Percentiles rank a stretch among this genome's conserved stretches.
These are phyloP conservation scores for Mycena latifolia DNA, from an alignment of 768 basidiomycete genomes.

Conservation along the genomic window DNA sequence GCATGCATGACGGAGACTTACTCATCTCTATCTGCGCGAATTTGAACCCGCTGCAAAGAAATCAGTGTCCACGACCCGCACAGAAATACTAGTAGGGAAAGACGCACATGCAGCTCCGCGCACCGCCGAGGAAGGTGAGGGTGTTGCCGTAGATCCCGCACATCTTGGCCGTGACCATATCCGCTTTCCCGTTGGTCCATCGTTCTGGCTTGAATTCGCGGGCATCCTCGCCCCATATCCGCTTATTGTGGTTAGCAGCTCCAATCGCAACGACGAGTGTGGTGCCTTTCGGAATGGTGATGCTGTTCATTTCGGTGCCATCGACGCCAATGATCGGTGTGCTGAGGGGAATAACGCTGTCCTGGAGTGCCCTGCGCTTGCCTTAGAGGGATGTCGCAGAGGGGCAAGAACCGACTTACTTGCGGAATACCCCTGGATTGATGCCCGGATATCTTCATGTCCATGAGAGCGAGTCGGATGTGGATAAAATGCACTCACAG, in stretches of 20 bases:
- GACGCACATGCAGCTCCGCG: neutral
- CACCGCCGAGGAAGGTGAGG: neutral
- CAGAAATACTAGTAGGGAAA: neutral
- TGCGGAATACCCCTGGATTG: no score
- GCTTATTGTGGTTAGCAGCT: neutral
- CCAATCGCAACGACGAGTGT: neutral
- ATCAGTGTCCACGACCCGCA: neutral
- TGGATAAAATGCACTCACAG: neutral
- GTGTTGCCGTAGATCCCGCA: neutral
- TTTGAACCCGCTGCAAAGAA: slow-evolving; percentile 11
- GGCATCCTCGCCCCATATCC: neutral
- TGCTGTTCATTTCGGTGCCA: no score
- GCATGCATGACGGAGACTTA: neutral
- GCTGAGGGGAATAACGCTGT: no score
- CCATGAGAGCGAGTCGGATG: neutral
- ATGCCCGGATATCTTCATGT: no score
- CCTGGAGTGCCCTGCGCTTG: no score
- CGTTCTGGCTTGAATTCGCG: neutral
- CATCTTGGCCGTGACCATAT: neutral
- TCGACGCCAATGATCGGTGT: no score
- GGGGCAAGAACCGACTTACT: no score
- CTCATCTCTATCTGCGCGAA: slow-evolving; percentile 18
- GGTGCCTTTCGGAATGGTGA: no score
- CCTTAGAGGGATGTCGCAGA: no score
- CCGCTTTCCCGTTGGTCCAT: neutral